Evolutionary conservation across 1,284 basidiomycete species (phyloP).

Genomic region (Cutaneotrichosporon daszewskae): DNA sequence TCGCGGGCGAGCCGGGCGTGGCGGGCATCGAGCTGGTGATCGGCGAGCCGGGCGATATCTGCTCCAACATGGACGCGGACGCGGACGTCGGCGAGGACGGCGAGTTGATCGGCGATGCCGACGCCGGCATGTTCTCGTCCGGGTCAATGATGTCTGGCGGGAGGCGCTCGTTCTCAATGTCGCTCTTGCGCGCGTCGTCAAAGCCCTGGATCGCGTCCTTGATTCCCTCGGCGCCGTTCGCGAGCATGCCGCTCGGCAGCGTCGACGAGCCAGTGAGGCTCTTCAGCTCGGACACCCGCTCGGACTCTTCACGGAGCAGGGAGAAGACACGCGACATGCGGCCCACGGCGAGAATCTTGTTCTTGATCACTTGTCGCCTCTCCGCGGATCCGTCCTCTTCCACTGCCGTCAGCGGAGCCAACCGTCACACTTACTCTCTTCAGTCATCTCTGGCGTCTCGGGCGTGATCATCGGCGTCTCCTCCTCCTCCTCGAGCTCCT

Average conservation of each 20-base stretch:
- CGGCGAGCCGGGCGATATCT: background rate
- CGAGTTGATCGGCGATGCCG: constrained; percentile 46
- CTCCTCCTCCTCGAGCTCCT: constrained; percentile 82
- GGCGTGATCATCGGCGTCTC: constrained; percentile 49
- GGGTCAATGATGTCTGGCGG: constrained; percentile 89
- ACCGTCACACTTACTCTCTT: constrained; percentile 14
- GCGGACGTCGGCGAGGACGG: constrained; percentile 27
- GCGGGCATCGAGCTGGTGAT: constrained; percentile 7
- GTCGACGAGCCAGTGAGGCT: constrained; percentile 71
- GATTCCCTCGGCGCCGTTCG: constrained; percentile 87
- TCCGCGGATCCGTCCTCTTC: constrained; percentile 58
- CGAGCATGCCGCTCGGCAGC: constrained; percentile 80
- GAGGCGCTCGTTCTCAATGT: constrained; percentile 97
- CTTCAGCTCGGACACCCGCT: constrained; percentile 95
- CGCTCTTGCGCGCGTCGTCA: constrained; percentile 95
- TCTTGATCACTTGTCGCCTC: constrained; percentile 81
- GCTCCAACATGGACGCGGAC: constrained; percentile 41
- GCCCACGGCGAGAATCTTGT: constrained; percentile 97
- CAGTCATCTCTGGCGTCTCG: constrained; percentile 32
- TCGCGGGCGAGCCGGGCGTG: constrained; percentile 41
- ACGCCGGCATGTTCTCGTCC: constrained; percentile 52
- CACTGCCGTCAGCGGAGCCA: constrained; percentile 10
- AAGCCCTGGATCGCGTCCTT: constrained; percentile 92
- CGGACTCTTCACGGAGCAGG: constrained; percentile 95
- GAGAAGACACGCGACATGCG: constrained; percentile 95